phyloP scores from a whole-genome alignment of 805 yeast genomes.

The Limtongia smithiae region DNA sequence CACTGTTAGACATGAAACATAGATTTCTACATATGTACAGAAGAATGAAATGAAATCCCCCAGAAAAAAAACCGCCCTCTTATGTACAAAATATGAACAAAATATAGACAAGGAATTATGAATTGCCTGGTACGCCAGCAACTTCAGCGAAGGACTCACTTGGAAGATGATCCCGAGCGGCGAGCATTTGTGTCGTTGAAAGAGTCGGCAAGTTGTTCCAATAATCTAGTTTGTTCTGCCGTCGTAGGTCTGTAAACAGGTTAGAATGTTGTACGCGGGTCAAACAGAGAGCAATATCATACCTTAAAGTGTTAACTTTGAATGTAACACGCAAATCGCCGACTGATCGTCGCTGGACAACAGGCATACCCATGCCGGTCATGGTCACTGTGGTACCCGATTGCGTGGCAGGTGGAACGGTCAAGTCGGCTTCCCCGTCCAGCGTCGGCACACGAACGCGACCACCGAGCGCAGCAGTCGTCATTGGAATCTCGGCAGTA shows the following conservation, averaged over 20 bases:
- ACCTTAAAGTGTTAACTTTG: slow-evolving; percentile 58
- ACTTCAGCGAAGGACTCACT: neutral
- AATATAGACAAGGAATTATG: no score
- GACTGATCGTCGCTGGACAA: slow-evolving; percentile 44
- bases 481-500: slow-evolving; percentile 72
- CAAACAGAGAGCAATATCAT: neutral
- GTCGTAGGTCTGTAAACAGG: slow-evolving; percentile 57
- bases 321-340: slow-evolving; percentile 80
- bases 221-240: slow-evolving; percentile 78
- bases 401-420: slow-evolving; percentile 81
- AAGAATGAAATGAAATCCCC: no score
- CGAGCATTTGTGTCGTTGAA: slow-evolving; percentile 71
- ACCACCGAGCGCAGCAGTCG: slow-evolving; percentile 97
- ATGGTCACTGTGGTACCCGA: slow-evolving; percentile 68
- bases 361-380: slow-evolving; percentile 86
- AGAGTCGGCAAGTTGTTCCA: slow-evolving; percentile 94
- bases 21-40: no score
- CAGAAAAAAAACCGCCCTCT: no score
- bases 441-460: slow-evolving; percentile 85
- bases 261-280: no score
- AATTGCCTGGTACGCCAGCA: no score
- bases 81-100: no score
- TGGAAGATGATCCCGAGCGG: slow-evolving; percentile 5
- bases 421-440: slow-evolving; percentile 73
- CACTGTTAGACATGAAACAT: no score